phyloP scores from a whole-genome alignment of 2,329 filamentous ascomycete species.

The Colletotrichum spinosum region DNA sequence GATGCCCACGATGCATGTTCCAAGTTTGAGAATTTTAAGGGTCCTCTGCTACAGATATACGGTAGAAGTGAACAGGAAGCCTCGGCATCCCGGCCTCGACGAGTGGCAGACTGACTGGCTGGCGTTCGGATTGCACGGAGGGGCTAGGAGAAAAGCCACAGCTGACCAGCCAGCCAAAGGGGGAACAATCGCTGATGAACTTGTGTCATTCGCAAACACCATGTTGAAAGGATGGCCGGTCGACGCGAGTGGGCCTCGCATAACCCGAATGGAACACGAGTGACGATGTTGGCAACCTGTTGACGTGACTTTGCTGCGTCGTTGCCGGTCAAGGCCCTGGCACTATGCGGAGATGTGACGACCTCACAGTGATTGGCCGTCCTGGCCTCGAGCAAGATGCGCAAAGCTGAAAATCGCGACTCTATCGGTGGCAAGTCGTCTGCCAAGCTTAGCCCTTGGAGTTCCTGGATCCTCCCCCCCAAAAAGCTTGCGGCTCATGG shows the following conservation, averaged over 20 bases:
- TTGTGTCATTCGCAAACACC: not conserved
- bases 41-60: conserved; percentile 5
- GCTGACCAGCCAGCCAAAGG: conserved; percentile 6
- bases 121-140: conserved; percentile 7
- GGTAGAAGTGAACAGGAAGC: not conserved
- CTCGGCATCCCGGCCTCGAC: conserved; percentile 26
- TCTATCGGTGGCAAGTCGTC: too few relatives aligned
- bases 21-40: conserved; percentile 34
- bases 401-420: too few relatives aligned
- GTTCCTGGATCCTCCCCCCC: too few relatives aligned
- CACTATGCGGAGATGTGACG: too few relatives aligned
- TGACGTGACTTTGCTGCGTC: not conserved
- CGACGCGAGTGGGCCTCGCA: conserved; percentile 26
- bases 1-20: conserved; percentile 30
- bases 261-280: conserved; percentile 30
- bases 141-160: not conserved
- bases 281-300: conserved; percentile 24
- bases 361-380: too few relatives aligned
- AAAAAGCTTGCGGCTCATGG: too few relatives aligned
- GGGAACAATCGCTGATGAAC: not conserved
- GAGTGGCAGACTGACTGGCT: not conserved
- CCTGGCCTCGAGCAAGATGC: too few relatives aligned
- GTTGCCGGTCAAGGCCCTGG: too few relatives aligned
- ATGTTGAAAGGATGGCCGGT: conserved; percentile 23
- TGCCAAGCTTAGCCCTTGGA: too few relatives aligned